A percentile compares a stretch with the other conserved stretches of the same genome.
Conservation (phyloP, 108 stramenopile genomes). For the Skeletonema grethae region DNA sequence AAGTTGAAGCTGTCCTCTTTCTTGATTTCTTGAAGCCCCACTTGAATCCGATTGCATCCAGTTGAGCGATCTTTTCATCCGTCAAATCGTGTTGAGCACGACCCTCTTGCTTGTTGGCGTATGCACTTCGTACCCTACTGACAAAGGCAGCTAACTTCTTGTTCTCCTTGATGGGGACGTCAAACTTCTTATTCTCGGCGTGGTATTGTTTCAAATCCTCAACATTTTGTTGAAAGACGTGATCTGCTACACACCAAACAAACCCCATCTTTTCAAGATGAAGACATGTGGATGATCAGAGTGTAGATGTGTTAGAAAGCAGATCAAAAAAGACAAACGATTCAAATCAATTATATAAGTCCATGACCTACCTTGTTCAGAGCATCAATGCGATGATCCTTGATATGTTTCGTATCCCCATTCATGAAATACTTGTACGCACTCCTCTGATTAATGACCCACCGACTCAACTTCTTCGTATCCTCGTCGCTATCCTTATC, state of each 20-base stretch:
- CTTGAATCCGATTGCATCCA: constrained; percentile 12
- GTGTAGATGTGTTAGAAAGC: neutral
- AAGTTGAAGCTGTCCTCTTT: neutral
- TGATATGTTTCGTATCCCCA: constrained; percentile 27
- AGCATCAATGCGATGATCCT: constrained; percentile 62
- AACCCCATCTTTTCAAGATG: constrained; percentile 19
- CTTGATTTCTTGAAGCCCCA: constrained; percentile 10
- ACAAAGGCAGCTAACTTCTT: constrained; percentile 1
- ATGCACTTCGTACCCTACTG: neutral
- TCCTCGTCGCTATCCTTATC: constrained; percentile 8
- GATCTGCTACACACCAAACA: constrained; percentile 21
- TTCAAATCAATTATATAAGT: neutral
- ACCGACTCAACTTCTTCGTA: constrained; percentile 7
- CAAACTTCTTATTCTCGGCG: neutral
- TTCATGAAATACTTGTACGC: constrained; percentile 34
- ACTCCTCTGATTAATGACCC: constrained; percentile 25
- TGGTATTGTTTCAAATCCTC: constrained; percentile 10
- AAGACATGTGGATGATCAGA: neutral
- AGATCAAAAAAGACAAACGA: neutral
- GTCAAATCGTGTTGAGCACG: constrained; percentile 8
- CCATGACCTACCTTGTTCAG: constrained; percentile 23
- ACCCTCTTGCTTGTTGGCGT: constrained; percentile 1
- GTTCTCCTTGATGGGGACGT: constrained; percentile 10
- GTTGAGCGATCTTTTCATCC: constrained; percentile 7
- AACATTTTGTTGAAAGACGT: constrained; percentile 9